Evolutionary conservation across 2,329 filamentous ascomycete species (phyloP), one percentile per base, ranked within the genome.

Genomic region (Aspergillus hiratsukae): DNA sequence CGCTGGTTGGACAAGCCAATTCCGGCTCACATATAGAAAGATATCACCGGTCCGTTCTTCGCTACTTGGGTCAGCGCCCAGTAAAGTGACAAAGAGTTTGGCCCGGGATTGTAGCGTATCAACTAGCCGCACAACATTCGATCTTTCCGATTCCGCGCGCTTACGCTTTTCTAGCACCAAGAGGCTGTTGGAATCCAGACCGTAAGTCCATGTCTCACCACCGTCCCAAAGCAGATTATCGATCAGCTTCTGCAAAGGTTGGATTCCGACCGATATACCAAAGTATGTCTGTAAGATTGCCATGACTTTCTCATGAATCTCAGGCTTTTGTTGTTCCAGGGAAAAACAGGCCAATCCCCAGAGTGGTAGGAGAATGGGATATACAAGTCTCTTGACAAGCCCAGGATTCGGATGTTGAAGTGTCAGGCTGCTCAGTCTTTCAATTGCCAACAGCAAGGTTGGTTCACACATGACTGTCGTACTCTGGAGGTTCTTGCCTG

Each of bases 381-480:
- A 67, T 3, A 77, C 61, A 7, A 76, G 60, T 50, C 75, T 69
- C 56, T 75, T 77, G 19, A 76, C 72, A 17, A 78, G 68, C 4
- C 71, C 69, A 17, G 75, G 75, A 53, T 76, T 77, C 17, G 75
- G 75, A 59, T 76, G 75, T 35, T 75, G 72, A 25, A 75, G 57
- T 7, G 69, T 64, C n/a, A 78, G 58, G 6, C 61, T 67, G 35
- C 61, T 62, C n/a, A 78, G 51, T 49, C 75, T 71, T 29, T 72
- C 57, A 19, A 78, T 41, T 5, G 72, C 70, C 23, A 72, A 51
- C 1, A 61, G 37, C 19, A 77, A 53, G n/a, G 64, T 61, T 11
- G 59, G 40, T 28, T 69, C 66, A 21, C 61, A 51, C 5, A 73
- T 66, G n/a, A 73, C 5, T 9, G 60, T 58, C 28, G 60, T 28